These are phyloP conservation scores for Ascodesmis nigricans DNA, from an alignment of 495 filamentous ascomycete genomes.

Conservation along the genomic window DNA sequence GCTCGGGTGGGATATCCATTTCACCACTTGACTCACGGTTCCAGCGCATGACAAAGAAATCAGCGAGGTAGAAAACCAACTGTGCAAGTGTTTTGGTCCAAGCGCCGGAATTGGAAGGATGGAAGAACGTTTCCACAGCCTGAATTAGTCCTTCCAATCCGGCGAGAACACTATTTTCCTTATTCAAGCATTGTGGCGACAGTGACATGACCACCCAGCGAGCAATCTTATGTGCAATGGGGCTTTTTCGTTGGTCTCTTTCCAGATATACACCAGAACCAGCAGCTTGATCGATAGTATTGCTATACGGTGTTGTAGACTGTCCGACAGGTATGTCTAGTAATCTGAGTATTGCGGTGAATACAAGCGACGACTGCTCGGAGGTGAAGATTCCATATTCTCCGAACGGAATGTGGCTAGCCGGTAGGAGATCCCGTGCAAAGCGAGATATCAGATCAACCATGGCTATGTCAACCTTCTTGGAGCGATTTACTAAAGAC, in stretches of 20 bases:
- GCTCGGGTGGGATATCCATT: constrained; percentile 57
- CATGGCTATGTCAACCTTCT: constrained; percentile 63
- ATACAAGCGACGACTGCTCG: constrained; percentile 80
- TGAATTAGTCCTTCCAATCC: constrained; percentile 85
- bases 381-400: constrained; percentile 78
- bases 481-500: constrained; percentile 80
- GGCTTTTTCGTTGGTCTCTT: constrained; percentile 79
- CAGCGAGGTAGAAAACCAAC: constrained; percentile 75
- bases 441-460: constrained; percentile 76
- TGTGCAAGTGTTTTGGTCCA: constrained; percentile 87
- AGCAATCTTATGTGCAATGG: constrained; percentile 76
- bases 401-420: constrained; percentile 55
- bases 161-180: constrained; percentile 55
- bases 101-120: constrained; percentile 80
- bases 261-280: constrained; percentile 71
- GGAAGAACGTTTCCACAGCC: constrained; percentile 95
- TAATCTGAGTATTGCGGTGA: constrained; percentile 71
- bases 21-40: constrained; percentile 85
- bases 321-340: constrained; percentile 95
- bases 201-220: constrained; percentile 87
- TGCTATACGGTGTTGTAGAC: constrained; percentile 75
- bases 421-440: constrained; percentile 56
- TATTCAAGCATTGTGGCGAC: constrained; percentile 60
- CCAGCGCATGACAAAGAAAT: constrained; percentile 96
- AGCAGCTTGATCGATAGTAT: constrained; percentile 53